Percentiles rank a stretch among this genome's conserved stretches.
phyloP scores from a whole-genome alignment of 345 rosid genomes.

The Citrus cavaleriei region DNA sequence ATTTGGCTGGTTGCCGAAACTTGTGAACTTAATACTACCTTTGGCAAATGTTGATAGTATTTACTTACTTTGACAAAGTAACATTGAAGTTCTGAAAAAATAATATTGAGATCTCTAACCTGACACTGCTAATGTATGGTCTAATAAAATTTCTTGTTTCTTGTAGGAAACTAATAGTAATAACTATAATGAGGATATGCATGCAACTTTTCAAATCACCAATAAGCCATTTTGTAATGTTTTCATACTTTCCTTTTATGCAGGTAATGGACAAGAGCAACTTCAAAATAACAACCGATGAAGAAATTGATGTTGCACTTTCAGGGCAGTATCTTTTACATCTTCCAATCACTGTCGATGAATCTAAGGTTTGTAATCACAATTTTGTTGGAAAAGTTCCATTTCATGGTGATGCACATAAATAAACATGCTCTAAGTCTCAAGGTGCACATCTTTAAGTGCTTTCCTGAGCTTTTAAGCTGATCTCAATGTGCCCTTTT shows the following conservation, averaged over 20 bases:
- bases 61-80: background rate
- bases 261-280: conserved; percentile 97
- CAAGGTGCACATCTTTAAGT: background rate
- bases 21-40: background rate
- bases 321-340: conserved; percentile 87
- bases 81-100: background rate
- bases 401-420: background rate
- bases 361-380: conserved; percentile 63
- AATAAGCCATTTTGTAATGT: background rate
- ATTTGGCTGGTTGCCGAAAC: background rate
- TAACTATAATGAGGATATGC: background rate
- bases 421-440: background rate
- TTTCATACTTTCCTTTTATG: background rate
- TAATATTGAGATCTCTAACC: background rate
- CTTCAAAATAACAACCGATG: conserved; percentile 71
- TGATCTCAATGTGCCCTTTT: conserved; percentile 14
- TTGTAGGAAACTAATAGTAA: background rate
- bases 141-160: background rate
- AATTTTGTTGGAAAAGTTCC: background rate
- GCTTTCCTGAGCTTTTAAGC: background rate
- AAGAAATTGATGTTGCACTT: conserved; percentile 85
- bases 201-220: background rate
- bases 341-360: conserved; percentile 89
- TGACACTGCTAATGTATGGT: background rate
- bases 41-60: background rate